Percentiles rank a stretch among this genome's conserved stretches.
These are phyloP conservation scores for Phytophthora boehmeriae DNA, from an alignment of 352 stramenopile genomes.

Conservation along the genomic window DNA sequence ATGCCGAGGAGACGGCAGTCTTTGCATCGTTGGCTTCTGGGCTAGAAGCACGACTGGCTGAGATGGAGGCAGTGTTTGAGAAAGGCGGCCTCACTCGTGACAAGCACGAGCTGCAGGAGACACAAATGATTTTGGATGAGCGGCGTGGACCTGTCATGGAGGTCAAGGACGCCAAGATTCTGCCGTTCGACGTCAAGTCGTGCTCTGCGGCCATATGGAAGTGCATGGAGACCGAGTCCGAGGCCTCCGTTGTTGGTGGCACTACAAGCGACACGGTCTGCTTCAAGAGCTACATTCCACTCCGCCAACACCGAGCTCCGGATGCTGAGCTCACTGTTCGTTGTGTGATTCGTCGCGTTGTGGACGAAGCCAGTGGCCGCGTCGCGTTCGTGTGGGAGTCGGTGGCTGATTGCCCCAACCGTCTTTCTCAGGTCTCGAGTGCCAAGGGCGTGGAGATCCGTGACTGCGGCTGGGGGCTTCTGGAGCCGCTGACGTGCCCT, in stretches of 20 bases:
- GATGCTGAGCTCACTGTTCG: constrained; percentile 45
- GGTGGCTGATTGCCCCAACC: constrained; percentile 40
- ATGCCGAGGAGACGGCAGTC: constrained; percentile 39
- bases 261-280: constrained; percentile 39
- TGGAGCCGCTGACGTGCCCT: constrained; percentile 37
- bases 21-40: constrained; percentile 40
- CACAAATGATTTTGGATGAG: constrained; percentile 60
- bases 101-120: constrained; percentile 53
- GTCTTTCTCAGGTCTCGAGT: constrained; percentile 25
- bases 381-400: constrained; percentile 65
- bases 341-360: constrained; percentile 47
- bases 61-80: constrained; percentile 51
- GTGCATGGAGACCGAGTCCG: constrained; percentile 39
- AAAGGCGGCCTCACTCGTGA: constrained; percentile 38
- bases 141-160: constrained; percentile 53
- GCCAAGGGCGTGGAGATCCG: constrained; percentile 49
- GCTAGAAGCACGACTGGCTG: constrained; percentile 38
- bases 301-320: constrained; percentile 40
- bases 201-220: constrained; percentile 44
- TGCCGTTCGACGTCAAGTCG: constrained; percentile 49
- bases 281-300: constrained; percentile 42
- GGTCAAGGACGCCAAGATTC: constrained; percentile 53
- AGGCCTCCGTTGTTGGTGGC: constrained; percentile 31
- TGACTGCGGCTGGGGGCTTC: constrained; percentile 53
- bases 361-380: constrained; percentile 32